These are phyloP conservation scores for Zoysia japonica DNA, from an alignment of 176 grass and related monocot genomes.

Conservation along the genomic window DNA sequence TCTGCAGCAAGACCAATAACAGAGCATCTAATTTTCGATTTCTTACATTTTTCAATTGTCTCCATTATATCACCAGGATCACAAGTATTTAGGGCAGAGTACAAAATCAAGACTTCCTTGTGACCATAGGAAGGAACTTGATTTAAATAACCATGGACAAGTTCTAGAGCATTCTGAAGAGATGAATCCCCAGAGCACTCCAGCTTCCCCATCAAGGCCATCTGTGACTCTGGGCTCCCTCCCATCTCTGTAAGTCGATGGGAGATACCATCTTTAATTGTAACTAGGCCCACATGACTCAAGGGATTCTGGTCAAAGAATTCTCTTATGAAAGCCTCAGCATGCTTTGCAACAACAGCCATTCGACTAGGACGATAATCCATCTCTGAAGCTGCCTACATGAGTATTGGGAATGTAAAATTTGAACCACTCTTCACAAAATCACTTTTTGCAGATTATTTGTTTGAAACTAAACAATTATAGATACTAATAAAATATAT, in stretches of 20 bases:
- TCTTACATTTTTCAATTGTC: conserved; percentile 79
- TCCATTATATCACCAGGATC: conserved; percentile 93
- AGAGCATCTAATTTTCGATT: conserved; percentile 85
- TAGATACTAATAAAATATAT: not conserved
- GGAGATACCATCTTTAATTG: conserved; percentile 78
- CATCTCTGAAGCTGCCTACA: conserved; percentile 88
- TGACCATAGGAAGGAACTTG: conserved; percentile 91
- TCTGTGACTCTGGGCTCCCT: conserved; percentile 90
- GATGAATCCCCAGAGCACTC: conserved; percentile 94
- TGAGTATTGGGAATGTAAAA: not conserved
- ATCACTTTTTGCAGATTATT: not conserved
- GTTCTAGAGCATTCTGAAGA: conserved; percentile 88
- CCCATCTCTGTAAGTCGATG: conserved; percentile 86
- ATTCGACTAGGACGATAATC: conserved; percentile 96
- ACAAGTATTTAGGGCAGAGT: conserved; percentile 81
- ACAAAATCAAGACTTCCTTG: conserved; percentile 86
- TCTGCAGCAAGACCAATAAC: conserved; percentile 92
- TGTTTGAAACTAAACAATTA: not conserved
- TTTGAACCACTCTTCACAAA: not conserved
- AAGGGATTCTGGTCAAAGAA: conserved; percentile 98
- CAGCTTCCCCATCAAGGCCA: conserved; percentile 89
- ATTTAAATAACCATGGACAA: conserved; percentile 81
- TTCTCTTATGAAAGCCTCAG: conserved; percentile 86
- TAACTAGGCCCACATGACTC: conserved; percentile 84
- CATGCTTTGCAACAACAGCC: conserved; percentile 74